Evolutionary conservation across 768 basidiomycete species (phyloP), one percentile per base, ranked within the genome.

Genomic region (Phanerodontia chrysosporium): DNA sequence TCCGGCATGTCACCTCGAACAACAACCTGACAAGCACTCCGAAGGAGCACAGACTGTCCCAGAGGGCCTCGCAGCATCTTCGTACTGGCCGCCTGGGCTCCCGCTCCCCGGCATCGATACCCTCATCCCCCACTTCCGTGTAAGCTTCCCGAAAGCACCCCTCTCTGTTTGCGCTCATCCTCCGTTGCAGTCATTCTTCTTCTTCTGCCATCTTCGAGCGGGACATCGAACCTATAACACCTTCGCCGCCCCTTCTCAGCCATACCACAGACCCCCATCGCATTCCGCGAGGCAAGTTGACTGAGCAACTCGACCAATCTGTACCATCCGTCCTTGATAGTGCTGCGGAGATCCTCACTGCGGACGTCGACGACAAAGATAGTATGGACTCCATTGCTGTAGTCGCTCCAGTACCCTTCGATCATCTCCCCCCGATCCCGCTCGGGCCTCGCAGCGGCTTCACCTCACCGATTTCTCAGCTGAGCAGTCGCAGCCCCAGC

Each of bases 121-220:
- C 89, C 0, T 90, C 87, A 16, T 89, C 86, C 1, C 89, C 89
- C 2, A 89, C 89, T 21, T 90, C 89, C 32, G 83, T 90, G 86
- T 89, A 77, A 60, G 86, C 63, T 32, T 30, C 30, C 32, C 39
- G 27, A 39, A 53, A 2, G 44, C 27, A 51, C 39, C 21, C 45
- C 32, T 49, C 22, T 53, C 53, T 57, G 16, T 49, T 29, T 45
- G 36, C 25, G 63, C 62, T 35, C 29, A 45, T 49, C 16, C 55
- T 52, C 22, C 51, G 14, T 18, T 63, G 57, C 64, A 76, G 74
- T 52, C 83, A 90, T 66, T 93, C 90, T 0, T 90, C 90, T 0
- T 90, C 90, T 0, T 93, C 91, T 0, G 92, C 92, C 36, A 95
- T 95, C 58, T 95, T 95, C 60, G 92, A 95, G 73, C 84, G 92